Evolutionary conservation across 202 grass and related monocot genomes (phyloP), one percentile per base, ranked within the genome.

Genomic region (Miscanthus sacchariflorus): DNA sequence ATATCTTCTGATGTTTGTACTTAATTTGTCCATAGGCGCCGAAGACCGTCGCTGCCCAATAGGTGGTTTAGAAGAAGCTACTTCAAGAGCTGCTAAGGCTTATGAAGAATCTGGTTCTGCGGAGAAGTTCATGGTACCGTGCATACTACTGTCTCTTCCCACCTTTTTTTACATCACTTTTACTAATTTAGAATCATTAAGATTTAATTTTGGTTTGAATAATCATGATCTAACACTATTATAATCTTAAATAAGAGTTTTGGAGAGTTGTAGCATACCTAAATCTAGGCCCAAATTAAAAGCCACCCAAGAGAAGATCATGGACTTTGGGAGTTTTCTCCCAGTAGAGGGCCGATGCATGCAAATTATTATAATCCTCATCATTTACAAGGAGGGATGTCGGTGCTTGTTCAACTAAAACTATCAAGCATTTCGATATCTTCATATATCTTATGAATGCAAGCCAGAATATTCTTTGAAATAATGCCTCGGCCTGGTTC

Each of bases 31-130:
- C 77, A 48, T 84, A 96, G 90, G 90, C 78, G 87, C 90, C 46
- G 83, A 96, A 75, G 96, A 98, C 79, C 87, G 52, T 49, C 90
- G 96, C 2, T 98, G 96, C 46, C 96, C 96, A 81, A 64, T 95
- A 74, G 10, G 33, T 85, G 96, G 93, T 80, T 72, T 98, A 76
- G 63, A 91, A 85, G 70, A 68, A 81, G 68, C 85, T 54, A 72
- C 19, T 66, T 80, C 84, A 38, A 91, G 27, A 87, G 58, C 90
- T 87, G 38, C 82, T 42, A 63, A 89, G 86, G 85, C 81, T 81
- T 96, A 90, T 65, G 39, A 72, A 48, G 70, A 87, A 75, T 74
- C 38, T 75, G 83, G 87, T 42, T 93, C 43, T 79, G 15, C 73
- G 2, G 87, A 93, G 17, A 96, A 96, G 66, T 91, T 98, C 78